These are phyloP conservation scores for Quercus cerris DNA, from an alignment of 306 rosid species.

Conservation along the genomic window DNA sequence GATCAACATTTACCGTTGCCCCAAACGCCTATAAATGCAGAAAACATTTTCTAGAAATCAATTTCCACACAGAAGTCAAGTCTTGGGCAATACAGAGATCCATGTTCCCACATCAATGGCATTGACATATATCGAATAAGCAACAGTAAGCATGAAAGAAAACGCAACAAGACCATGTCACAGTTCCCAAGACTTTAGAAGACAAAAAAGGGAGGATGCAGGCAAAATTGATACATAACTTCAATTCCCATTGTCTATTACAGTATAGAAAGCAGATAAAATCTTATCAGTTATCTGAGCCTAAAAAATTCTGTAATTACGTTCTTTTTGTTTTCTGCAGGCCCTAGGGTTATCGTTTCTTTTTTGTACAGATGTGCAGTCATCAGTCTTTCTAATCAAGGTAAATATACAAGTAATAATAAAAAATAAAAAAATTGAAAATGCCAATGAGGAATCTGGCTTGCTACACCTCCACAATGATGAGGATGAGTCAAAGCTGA, in stretches of 20 bases:
- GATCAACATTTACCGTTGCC: too few relatives aligned
- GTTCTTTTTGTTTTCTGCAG: slow-evolving; percentile 18
- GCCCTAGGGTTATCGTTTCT: slow-evolving; percentile 15
- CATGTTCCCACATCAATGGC: background rate
- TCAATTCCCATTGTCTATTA: background rate
- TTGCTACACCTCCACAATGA: slow-evolving; percentile 31
- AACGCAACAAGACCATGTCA: background rate
- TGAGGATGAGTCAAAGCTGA: slow-evolving; percentile 43
- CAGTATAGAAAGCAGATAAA: background rate
- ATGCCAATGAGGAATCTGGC: slow-evolving; percentile 29
- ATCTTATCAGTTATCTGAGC: background rate
- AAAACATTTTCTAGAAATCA: too few relatives aligned
- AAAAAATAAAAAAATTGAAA: slow-evolving; percentile 29
- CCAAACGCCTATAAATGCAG: too few relatives aligned
- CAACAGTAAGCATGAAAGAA: too few relatives aligned
- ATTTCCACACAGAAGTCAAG: too few relatives aligned
- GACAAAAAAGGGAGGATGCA: background rate
- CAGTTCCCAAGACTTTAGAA: background rate
- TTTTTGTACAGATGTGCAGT: slow-evolving; percentile 20
- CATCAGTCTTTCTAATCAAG: slow-evolving; percentile 34
- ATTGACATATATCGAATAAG: background rate
- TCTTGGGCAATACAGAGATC: background rate
- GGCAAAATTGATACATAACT: background rate
- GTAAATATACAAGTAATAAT: slow-evolving; percentile 41
- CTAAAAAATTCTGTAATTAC: background rate